Evolutionary conservation across 345 rosid genomes (phyloP).

Genomic region (Citrus medica): DNA sequence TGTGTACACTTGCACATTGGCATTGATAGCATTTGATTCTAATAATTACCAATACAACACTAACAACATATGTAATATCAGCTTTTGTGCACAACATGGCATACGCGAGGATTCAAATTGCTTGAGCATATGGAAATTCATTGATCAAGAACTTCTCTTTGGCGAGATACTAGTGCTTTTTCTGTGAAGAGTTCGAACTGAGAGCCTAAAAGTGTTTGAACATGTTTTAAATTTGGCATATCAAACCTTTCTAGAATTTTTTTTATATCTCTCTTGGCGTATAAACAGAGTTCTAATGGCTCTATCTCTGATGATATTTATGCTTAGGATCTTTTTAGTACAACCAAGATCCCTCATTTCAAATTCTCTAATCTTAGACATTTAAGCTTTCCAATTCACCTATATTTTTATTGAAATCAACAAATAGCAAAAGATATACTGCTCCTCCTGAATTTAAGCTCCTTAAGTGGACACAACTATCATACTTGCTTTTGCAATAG

Average conservation of each 20-base stretch:
- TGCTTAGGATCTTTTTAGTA: neutral
- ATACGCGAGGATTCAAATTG: neutral
- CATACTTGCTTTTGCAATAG: neutral
- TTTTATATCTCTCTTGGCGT: too few relatives aligned
- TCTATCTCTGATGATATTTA: too few relatives aligned
- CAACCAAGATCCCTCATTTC: neutral
- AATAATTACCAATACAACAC: neutral
- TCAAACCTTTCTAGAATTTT: neutral
- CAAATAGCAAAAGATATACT: neutral
- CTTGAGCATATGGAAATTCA: neutral
- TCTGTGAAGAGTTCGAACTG: too few relatives aligned
- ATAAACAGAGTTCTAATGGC: too few relatives aligned
- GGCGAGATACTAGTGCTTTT: too few relatives aligned
- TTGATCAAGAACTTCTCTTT: neutral
- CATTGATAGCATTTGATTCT: too few relatives aligned
- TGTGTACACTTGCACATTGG: too few relatives aligned
- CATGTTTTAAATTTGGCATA: neutral
- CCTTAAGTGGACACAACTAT: neutral
- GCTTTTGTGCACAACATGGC: neutral
- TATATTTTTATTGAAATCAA: neutral
- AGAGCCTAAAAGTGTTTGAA: neutral
- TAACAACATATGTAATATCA: neutral
- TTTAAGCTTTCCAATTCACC: neutral
- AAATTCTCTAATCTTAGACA: neutral
- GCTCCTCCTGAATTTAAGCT: too few relatives aligned